Percentiles rank a stretch among this genome's conserved stretches.
Evolutionary conservation across 2,329 filamentous ascomycete genomes (phyloP).

Genomic region (Hyphodiscus sp.): DNA sequence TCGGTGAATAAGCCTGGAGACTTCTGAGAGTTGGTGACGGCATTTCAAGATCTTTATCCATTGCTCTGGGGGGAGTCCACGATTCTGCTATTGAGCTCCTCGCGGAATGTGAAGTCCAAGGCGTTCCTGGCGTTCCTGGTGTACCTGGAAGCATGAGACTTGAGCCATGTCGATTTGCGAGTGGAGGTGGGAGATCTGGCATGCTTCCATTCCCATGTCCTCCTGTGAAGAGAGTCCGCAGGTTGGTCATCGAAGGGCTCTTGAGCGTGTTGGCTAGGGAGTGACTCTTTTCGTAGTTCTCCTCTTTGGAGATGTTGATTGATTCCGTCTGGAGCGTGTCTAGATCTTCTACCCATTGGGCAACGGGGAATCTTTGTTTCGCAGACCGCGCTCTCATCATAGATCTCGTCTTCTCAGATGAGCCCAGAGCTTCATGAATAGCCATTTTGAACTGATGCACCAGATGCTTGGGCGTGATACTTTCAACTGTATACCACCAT

Average conservation of each 20-base stretch:
- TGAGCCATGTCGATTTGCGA: neutral
- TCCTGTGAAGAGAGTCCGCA: neutral
- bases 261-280: slow-evolving; percentile 1
- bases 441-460: slow-evolving; percentile 59
- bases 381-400: slow-evolving; percentile 60
- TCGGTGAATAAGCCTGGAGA: neutral
- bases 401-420: slow-evolving; percentile 47
- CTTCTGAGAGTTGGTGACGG: neutral
- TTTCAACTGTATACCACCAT: slow-evolving; percentile 66
- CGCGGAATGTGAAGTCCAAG: neutral
- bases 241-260: neutral
- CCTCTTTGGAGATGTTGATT: slow-evolving; percentile 40
- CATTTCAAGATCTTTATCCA: slow-evolving; percentile 3
- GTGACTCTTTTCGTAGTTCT: neutral
- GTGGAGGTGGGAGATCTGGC: neutral
- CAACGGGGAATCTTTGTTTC: slow-evolving; percentile 60
- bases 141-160: neutral
- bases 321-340: slow-evolving; percentile 55
- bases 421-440: slow-evolving; percentile 54
- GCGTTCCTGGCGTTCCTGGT: neutral
- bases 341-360: slow-evolving; percentile 59
- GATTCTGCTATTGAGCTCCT: neutral
- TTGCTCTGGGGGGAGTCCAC: slow-evolving; percentile 2
- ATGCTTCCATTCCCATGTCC: neutral
- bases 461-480: slow-evolving; percentile 54